Percentiles rank a stretch among this genome's conserved stretches.
phyloP scores from a whole-genome alignment of 306 rosid genomes.

The Cucurbita pepo region DNA sequence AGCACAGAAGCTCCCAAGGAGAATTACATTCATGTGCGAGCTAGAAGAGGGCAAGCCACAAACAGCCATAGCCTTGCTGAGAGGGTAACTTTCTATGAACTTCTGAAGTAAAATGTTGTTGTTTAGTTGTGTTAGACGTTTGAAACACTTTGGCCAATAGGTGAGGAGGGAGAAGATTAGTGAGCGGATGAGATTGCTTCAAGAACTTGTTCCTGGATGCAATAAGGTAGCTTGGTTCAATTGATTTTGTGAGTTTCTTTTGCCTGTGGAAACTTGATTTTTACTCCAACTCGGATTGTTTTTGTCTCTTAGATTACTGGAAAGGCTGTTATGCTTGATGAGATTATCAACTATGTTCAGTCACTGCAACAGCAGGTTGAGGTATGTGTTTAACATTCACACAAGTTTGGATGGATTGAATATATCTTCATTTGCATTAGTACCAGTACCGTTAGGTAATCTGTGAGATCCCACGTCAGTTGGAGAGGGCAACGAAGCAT shows the following conservation, averaged over 20 bases:
- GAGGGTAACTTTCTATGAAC: slow-evolving; percentile 38
- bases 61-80: slow-evolving; percentile 99
- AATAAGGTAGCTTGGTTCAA: slow-evolving; percentile 42
- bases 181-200: slow-evolving; percentile 95
- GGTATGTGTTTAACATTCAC: slow-evolving; percentile 29
- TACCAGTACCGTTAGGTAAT: background rate
- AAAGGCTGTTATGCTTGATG: slow-evolving; percentile 98
- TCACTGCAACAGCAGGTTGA: slow-evolving; percentile 99
- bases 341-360: slow-evolving; percentile 92
- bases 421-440: background rate
- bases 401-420: background rate
- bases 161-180: slow-evolving; percentile 98
- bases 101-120: background rate
- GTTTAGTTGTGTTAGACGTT: background rate
- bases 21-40: slow-evolving; percentile 90
- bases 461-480: too few relatives aligned
- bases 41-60: slow-evolving; percentile 98
- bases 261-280: background rate
- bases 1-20: slow-evolving; percentile 67
- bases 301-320: slow-evolving; percentile 64
- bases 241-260: background rate
- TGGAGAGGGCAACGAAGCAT: too few relatives aligned
- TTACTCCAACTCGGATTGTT: background rate
- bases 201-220: slow-evolving; percentile 99
- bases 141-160: slow-evolving; percentile 24